phyloP scores from a whole-genome alignment of 768 basidiomycete species.

The Phanerodontia chrysosporium region DNA sequence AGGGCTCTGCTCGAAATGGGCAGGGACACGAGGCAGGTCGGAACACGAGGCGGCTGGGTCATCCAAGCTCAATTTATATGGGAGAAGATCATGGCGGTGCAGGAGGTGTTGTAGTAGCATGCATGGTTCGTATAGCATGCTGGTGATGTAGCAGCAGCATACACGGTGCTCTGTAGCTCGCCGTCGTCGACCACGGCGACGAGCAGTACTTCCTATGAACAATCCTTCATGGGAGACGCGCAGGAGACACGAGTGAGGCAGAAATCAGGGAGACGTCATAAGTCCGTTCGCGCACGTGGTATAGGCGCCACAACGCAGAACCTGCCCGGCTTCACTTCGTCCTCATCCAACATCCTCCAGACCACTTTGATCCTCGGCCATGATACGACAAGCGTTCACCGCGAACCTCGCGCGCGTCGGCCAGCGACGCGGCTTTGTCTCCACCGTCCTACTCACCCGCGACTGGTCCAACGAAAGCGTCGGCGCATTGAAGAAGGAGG shows the following conservation, averaged over 20 bases:
- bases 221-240: conserved; percentile 1
- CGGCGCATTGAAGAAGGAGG: conserved; percentile 47
- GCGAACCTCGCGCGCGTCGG: conserved; percentile 9
- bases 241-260: neutral
- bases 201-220: neutral
- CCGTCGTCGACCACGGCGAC: neutral
- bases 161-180: neutral
- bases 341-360: neutral
- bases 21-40: conserved; percentile 18
- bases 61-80: conserved; percentile 7
- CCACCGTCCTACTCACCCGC: conserved; percentile 52
- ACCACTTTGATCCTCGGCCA: conserved; percentile 12
- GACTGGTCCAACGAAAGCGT: conserved; percentile 53
- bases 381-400: conserved; percentile 25
- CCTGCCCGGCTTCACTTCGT: conserved; percentile 4
- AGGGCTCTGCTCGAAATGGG: conserved; percentile 7
- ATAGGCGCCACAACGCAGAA: neutral
- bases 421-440: conserved; percentile 39
- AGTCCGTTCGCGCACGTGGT: neutral
- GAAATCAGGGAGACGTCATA: neutral
- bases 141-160: neutral
- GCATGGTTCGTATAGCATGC: neutral
- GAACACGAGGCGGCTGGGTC: conserved; percentile 26
- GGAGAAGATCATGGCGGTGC: neutral
- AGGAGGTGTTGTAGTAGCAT: neutral